Evolutionary conservation across 2,329 filamentous ascomycete species (phyloP).

Genomic region (Aspergillus thermomutatus): DNA sequence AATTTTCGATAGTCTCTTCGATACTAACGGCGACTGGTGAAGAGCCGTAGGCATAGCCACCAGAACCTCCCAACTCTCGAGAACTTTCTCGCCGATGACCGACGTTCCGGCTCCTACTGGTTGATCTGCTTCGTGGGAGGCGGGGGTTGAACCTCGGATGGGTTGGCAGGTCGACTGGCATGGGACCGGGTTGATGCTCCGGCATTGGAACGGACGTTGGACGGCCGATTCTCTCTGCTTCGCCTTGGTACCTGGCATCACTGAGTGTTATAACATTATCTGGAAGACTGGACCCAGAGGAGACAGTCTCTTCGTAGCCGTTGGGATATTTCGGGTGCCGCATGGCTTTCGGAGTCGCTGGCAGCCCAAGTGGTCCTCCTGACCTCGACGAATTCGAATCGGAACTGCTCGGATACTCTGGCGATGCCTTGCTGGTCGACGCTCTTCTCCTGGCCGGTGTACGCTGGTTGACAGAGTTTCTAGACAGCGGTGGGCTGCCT

Average conservation of each 20-base stretch:
- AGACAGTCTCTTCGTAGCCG: slow-evolving; percentile 46
- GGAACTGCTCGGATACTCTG: slow-evolving; percentile 37
- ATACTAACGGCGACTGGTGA: slow-evolving; percentile 50
- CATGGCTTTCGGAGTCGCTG: slow-evolving; percentile 89
- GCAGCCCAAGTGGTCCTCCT: slow-evolving; percentile 66
- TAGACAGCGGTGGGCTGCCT: slow-evolving; percentile 43
- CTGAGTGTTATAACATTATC: slow-evolving; percentile 41
- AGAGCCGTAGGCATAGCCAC: slow-evolving; percentile 24
- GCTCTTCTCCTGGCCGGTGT: slow-evolving; percentile 27
- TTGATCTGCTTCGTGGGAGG: slow-evolving; percentile 40
- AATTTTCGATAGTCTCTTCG: slow-evolving; percentile 50
- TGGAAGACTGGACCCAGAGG: slow-evolving; percentile 56
- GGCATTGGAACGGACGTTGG: slow-evolving; percentile 40
- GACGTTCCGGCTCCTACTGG: slow-evolving; percentile 33
- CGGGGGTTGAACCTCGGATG: slow-evolving; percentile 41
- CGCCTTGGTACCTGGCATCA: slow-evolving; percentile 36
- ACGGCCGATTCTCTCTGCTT: slow-evolving; percentile 33
- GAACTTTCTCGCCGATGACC: slow-evolving; percentile 32
- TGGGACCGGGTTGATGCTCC: slow-evolving; percentile 21
- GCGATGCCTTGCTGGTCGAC: slow-evolving; percentile 37
- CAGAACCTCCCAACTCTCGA: slow-evolving; percentile 19
- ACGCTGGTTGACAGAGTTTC: slow-evolving; percentile 31
- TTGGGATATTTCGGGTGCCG: slow-evolving; percentile 66
- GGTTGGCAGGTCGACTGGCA: slow-evolving; percentile 34
- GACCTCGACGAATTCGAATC: slow-evolving; percentile 44